Conservation (phyloP, 1,284 basidiomycete genomes). For the Cutaneotrichosporon sp. region DNA sequence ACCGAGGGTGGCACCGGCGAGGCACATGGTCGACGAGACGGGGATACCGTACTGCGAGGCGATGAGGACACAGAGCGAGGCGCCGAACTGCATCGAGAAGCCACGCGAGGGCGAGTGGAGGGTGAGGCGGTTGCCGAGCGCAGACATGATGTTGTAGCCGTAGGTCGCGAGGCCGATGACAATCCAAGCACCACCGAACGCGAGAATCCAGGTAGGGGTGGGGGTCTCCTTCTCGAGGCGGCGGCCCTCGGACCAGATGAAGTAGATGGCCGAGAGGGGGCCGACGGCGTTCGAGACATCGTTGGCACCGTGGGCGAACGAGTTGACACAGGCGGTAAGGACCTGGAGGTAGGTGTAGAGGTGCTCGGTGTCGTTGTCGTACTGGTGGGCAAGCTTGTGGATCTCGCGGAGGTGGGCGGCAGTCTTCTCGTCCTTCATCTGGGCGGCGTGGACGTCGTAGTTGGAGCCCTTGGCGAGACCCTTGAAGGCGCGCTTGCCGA, state of each 20-base stretch:
- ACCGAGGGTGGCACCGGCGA: slow-evolving; percentile 47
- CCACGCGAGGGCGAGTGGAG: slow-evolving; percentile 57
- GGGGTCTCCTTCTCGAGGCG: slow-evolving; percentile 46
- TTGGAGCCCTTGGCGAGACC: slow-evolving; percentile 40
- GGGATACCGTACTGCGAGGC: slow-evolving; percentile 54
- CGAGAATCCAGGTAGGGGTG: slow-evolving; percentile 56
- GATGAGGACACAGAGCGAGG: slow-evolving; percentile 56
- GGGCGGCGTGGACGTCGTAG: slow-evolving; percentile 51
- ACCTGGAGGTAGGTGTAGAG: slow-evolving; percentile 59
- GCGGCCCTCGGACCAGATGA: slow-evolving; percentile 50
- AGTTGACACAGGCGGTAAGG: slow-evolving; percentile 58
- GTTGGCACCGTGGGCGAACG: slow-evolving; percentile 58
- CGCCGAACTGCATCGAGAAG: slow-evolving; percentile 58
- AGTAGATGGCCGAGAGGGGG: slow-evolving; percentile 52
- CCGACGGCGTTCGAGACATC: slow-evolving; percentile 52
- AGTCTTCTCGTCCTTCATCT: slow-evolving; percentile 32
- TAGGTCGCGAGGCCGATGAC: slow-evolving; percentile 57
- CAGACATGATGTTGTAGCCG: slow-evolving; percentile 52
- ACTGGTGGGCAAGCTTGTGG: slow-evolving; percentile 53
- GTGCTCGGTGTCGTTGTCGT: slow-evolving; percentile 58
- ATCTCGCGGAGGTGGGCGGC: slow-evolving; percentile 47
- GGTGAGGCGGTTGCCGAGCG: slow-evolving; percentile 57
- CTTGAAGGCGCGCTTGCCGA: slow-evolving; percentile 46
- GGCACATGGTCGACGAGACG: slow-evolving; percentile 54
- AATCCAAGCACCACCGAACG: slow-evolving; percentile 51